These are phyloP conservation scores for Cladosporium sphaerospermum DNA, from an alignment of 2,329 filamentous ascomycete species.

Conservation along the genomic window DNA sequence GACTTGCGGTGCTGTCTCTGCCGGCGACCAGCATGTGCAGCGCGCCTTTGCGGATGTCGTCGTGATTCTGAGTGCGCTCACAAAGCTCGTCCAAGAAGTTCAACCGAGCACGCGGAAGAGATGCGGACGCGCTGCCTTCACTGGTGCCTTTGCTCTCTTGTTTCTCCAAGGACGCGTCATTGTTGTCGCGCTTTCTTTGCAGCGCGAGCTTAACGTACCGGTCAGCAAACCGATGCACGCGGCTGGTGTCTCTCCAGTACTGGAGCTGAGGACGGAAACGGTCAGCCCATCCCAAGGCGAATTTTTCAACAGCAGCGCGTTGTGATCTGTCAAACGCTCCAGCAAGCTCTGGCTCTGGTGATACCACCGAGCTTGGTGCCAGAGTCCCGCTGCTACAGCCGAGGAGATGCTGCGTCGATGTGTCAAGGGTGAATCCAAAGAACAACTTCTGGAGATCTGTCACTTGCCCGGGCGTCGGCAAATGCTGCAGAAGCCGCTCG, in stretches of 20 bases:
- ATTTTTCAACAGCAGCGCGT: constrained; percentile 31
- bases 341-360: constrained; percentile 34
- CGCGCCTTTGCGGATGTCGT: constrained; percentile 33
- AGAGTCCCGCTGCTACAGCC: constrained; percentile 32
- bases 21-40: constrained; percentile 45
- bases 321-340: constrained; percentile 40
- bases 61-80: not conserved
- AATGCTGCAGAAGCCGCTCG: not conserved
- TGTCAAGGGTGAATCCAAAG: constrained; percentile 45
- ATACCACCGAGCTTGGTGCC: constrained; percentile 12
- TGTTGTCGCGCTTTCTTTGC: constrained; percentile 13
- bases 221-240: constrained; percentile 40
- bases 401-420: constrained; percentile 38
- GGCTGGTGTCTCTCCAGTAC: constrained; percentile 32
- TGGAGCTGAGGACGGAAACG: constrained; percentile 31
- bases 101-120: too few relatives aligned
- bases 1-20: constrained; percentile 46
- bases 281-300: constrained; percentile 32
- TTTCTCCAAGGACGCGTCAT: not conserved
- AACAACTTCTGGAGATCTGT: constrained; percentile 39
- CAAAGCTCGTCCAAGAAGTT: constrained; percentile 7
- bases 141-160: not conserved
- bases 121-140: not conserved
- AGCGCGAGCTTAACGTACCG: constrained; percentile 43
- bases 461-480: constrained; percentile 39